Conservation (phyloP, 1,284 basidiomycete species). For the Anthracocystis panici-leucophaei region DNA sequence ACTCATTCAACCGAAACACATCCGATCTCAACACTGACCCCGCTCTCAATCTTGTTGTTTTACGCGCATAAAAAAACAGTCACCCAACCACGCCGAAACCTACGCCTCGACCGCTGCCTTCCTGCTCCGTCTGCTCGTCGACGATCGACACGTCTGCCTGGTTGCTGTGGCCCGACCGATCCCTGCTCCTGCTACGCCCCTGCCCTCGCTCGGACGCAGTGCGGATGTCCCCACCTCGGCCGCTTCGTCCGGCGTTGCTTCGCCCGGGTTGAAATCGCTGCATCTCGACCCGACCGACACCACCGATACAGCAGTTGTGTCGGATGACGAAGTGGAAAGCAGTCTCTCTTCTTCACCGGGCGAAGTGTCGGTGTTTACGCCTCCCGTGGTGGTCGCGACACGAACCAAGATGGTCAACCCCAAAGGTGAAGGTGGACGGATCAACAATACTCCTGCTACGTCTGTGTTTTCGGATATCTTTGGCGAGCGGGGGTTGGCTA, state of each 20-base stretch:
- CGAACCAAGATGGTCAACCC: slow-evolving; percentile 32
- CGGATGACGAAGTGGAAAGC: background rate
- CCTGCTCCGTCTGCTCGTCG: slow-evolving; percentile 61
- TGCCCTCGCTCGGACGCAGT: slow-evolving; percentile 15
- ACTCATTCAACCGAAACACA: too few relatives aligned
- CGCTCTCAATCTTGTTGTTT: background rate
- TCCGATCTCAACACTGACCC: background rate
- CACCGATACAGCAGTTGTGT: background rate
- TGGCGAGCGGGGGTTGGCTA: slow-evolving; percentile 27
- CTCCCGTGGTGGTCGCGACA: slow-evolving; percentile 11
- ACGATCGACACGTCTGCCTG: slow-evolving; percentile 63
- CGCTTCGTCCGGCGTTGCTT: slow-evolving; percentile 14
- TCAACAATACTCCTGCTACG: slow-evolving; percentile 51
- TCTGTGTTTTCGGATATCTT: slow-evolving; percentile 46
- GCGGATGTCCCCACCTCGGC: slow-evolving; percentile 4
- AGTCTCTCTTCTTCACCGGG: slow-evolving; percentile 21
- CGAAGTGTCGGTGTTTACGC: slow-evolving; percentile 23
- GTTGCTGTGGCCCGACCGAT: slow-evolving; percentile 63
- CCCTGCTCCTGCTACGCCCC: slow-evolving; percentile 44
- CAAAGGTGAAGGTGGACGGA: slow-evolving; percentile 20
- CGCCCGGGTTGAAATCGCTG: slow-evolving; percentile 22
- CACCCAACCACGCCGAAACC: slow-evolving; percentile 54
- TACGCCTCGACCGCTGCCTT: slow-evolving; percentile 62
- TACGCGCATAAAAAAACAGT: slow-evolving; percentile 21
- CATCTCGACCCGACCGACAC: slow-evolving; percentile 8